phyloP scores from a whole-genome alignment of 305 asterid species.

The Solanum hybrid region DNA sequence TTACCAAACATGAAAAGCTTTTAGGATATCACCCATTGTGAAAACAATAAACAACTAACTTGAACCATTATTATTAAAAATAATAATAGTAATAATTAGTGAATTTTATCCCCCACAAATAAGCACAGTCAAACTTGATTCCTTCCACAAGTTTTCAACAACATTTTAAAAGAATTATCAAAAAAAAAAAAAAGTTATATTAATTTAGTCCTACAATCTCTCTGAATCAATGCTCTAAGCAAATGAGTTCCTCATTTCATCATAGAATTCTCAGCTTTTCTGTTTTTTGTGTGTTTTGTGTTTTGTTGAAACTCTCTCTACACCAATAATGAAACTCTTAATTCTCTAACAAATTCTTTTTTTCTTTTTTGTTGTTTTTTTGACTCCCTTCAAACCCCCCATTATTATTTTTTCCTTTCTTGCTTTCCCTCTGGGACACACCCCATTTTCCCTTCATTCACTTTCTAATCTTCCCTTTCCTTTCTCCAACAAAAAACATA shows the following conservation, averaged over 20 bases:
- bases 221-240: constrained; percentile 7
- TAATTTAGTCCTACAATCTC: constrained; percentile 7
- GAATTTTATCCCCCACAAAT: not conserved
- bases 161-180: not conserved
- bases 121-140: not conserved
- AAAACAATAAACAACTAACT: not conserved
- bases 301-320: not conserved
- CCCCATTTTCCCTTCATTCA: not conserved
- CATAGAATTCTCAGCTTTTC: not conserved
- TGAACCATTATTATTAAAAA: not conserved
- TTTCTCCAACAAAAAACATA: not conserved
- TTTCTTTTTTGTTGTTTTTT: not conserved
- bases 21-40: not conserved
- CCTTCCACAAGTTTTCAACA: not conserved
- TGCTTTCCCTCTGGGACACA: not conserved
- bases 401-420: not conserved
- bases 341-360: not conserved
- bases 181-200: not conserved
- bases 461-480: not conserved
- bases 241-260: not conserved
- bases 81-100: not conserved
- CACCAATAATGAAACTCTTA: constrained; percentile 1
- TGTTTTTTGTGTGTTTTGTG: not conserved
- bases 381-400: not conserved
- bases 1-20: not conserved